Conservation (phyloP, 805 yeast genomes). For the Nakazawaea ernobii region DNA sequence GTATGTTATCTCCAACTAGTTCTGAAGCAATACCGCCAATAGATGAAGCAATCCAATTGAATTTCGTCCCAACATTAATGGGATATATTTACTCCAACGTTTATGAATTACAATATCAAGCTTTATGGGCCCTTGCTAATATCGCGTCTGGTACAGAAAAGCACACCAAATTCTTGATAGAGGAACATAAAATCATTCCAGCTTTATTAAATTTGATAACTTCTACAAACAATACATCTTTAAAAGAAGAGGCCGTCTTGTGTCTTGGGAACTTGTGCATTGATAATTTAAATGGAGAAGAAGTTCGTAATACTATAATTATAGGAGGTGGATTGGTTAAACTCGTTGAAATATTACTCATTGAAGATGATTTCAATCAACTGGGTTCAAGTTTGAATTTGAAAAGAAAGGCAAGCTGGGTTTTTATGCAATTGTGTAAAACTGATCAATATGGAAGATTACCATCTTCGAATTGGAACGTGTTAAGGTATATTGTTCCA, state of each 20-base stretch:
- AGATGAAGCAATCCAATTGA: conserved; percentile 6
- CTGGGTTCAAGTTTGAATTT: not conserved
- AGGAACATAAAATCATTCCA: conserved; percentile 8
- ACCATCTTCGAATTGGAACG: conserved; percentile 12
- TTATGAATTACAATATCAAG: conserved; percentile 8
- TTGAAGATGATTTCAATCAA: conserved; percentile 6
- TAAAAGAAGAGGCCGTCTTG: conserved; percentile 10
- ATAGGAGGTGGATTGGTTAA: conserved; percentile 12
- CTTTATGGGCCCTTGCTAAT: conserved; percentile 7
- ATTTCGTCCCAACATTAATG: conserved; percentile 9
- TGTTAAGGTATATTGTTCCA: conserved; percentile 11
- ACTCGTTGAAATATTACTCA: conserved; percentile 8
- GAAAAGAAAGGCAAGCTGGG: conserved; percentile 12
- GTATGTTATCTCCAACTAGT: conserved; percentile 4
- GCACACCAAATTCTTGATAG: conserved; percentile 10
- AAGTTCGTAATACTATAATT: conserved; percentile 10
- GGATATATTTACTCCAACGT: not conserved
- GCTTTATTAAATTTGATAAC: conserved; percentile 5
- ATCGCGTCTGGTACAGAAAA: conserved; percentile 9
- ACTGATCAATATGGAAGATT: conserved; percentile 11
- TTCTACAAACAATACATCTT: not conserved
- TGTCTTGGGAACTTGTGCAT: conserved; percentile 11
- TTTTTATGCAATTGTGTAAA: conserved; percentile 12
- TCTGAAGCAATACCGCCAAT: conserved; percentile 7
- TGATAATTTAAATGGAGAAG: conserved; percentile 11